These are phyloP conservation scores for Serendipita sp. DNA, from an alignment of 768 basidiomycete species.

Conservation along the genomic window DNA sequence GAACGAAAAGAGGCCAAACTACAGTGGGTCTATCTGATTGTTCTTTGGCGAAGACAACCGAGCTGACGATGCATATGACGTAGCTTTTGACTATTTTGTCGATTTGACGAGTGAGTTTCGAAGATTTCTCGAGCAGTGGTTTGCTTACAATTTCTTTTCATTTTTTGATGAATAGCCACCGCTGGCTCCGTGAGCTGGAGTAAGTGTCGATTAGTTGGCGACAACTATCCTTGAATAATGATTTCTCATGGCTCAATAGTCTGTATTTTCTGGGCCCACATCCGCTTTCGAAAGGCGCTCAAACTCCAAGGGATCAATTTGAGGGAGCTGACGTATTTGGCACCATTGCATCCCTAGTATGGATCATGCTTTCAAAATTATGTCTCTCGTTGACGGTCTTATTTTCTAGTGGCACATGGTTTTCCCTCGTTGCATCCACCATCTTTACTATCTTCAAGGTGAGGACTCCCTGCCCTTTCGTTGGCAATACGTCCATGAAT, in stretches of 20 bases:
- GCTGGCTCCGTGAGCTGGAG: constrained; percentile 1
- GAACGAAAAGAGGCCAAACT: background rate
- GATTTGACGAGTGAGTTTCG: background rate
- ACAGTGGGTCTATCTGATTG: background rate
- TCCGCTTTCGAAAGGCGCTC: background rate
- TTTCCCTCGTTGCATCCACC: background rate
- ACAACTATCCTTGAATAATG: too few relatives aligned
- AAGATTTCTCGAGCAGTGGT: background rate
- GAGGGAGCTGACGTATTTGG: background rate
- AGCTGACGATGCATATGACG: background rate
- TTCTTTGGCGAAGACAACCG: too few relatives aligned
- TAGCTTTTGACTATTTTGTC: constrained; percentile 1
- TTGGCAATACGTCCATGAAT: background rate
- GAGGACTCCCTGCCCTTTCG: background rate
- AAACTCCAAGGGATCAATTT: background rate
- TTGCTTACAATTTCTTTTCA: background rate
- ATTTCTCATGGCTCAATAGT: background rate
- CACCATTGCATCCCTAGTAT: background rate
- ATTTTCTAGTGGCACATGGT: background rate
- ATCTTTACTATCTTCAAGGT: constrained; percentile 2
- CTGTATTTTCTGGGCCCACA: constrained; percentile 4
- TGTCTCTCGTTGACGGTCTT: background rate
- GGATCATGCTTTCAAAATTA: background rate
- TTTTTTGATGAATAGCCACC: background rate
- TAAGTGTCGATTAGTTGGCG: background rate